phyloP scores from a whole-genome alignment of 2,329 filamentous ascomycete species.

The Knufia petricola region DNA sequence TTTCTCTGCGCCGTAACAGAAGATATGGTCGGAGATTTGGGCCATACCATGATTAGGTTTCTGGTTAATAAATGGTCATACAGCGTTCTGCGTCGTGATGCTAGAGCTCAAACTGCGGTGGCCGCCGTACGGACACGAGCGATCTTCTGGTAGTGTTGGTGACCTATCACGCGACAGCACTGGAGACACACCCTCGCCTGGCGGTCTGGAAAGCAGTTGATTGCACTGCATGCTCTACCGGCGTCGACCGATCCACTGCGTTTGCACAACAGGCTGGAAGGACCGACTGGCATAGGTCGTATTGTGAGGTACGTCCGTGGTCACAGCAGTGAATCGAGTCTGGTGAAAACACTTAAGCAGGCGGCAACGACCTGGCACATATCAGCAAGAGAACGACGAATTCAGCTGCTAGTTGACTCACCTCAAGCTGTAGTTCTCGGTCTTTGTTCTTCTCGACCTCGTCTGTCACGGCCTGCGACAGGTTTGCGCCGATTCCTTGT shows the following conservation, averaged over 20 bases:
- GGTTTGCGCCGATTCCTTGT: constrained; percentile 81
- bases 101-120: too few species aligned
- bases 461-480: constrained; percentile 77
- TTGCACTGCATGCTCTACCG: too few species aligned
- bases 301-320: not conserved
- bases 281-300: too few species aligned
- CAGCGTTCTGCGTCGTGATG: too few species aligned
- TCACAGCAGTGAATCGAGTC: constrained; percentile 87
- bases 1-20: not conserved
- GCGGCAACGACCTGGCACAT: constrained; percentile 65
- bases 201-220: not conserved
- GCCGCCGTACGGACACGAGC: too few species aligned
- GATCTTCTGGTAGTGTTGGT: too few species aligned
- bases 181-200: too few species aligned
- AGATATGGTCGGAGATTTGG: too few species aligned
- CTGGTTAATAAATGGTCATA: too few species aligned
- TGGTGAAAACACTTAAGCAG: constrained; percentile 93
- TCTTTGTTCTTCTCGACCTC: constrained; percentile 82
- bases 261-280: too few species aligned
- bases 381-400: constrained; percentile 7
- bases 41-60: too few species aligned
- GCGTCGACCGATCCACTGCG: too few species aligned
- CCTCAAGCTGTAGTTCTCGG: constrained; percentile 92
- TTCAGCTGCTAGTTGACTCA: constrained; percentile 35
- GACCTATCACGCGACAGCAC: not conserved